These are phyloP conservation scores for Aspergillus uvarum DNA, from an alignment of 2,329 filamentous ascomycete genomes.

Conservation along the genomic window DNA sequence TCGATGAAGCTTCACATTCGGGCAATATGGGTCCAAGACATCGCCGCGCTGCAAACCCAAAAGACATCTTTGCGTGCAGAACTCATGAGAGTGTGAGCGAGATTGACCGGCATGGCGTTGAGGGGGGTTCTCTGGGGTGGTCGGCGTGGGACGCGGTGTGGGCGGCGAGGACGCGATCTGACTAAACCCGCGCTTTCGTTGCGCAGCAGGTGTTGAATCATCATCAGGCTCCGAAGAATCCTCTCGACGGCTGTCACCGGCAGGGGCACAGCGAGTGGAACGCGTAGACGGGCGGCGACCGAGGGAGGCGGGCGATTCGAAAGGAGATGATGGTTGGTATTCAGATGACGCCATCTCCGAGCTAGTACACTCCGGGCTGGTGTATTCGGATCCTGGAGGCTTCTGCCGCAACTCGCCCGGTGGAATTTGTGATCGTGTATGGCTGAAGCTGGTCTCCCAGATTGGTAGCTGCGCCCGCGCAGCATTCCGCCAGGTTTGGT, in stretches of 20 bases:
- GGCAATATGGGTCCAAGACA: not conserved
- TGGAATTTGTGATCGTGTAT: slow-evolving; percentile 19
- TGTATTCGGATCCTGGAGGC: not conserved
- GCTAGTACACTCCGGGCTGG: too few species aligned
- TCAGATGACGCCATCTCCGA: too few species aligned
- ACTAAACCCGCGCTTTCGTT: too few species aligned
- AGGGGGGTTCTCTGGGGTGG: not conserved
- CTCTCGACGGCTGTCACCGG: too few species aligned
- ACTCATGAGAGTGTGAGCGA: not conserved
- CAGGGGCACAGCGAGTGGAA: too few species aligned
- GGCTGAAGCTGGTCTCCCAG: slow-evolving; percentile 20
- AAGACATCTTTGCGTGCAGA: slow-evolving; percentile 4
- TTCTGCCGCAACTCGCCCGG: slow-evolving; percentile 14
- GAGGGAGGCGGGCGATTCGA: too few species aligned
- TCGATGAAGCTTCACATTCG: not conserved
- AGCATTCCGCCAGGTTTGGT: slow-evolving; percentile 21
- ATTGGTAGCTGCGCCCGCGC: slow-evolving; percentile 13
- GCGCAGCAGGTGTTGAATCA: too few species aligned
- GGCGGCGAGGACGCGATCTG: too few species aligned
- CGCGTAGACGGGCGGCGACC: fast-evolving
- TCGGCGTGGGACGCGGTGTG: fast-evolving
- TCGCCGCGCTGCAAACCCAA: slow-evolving; percentile 22
- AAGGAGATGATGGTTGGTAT: too few species aligned
- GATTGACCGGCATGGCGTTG: not conserved
- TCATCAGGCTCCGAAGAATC: too few species aligned